Base-by-base conservation (phyloP, 352 stramenopile genomes). In the Pythium inflatum region DNA sequence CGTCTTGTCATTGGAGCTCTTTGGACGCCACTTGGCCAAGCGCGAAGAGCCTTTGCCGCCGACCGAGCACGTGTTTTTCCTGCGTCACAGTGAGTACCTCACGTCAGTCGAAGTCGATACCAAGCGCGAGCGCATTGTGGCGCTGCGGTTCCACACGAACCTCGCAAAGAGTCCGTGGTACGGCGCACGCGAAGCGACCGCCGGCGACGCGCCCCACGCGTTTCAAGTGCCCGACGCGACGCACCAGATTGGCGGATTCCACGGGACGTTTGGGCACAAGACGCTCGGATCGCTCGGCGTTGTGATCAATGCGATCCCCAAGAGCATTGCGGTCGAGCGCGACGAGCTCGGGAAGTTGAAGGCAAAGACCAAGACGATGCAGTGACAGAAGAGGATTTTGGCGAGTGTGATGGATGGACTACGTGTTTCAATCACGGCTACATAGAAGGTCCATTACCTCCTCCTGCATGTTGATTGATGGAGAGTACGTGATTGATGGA, bases 71-170 rank as follows among this genome's bases (percentile, higher is more conserved):
- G 33, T 75, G n/a, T 74, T 80, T 49, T 71, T 68, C 33, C 58
- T 80, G 13, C 64, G 66, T 33, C 55, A 70, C 16, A 50, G 58
- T 31, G 74, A 80, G 51, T 68, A 74, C 25, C 24, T 80, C 28
- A 68, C 62, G 43, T 48, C 59, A 22, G 62, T 80, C 5, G 74
- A 78, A 25, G 70, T 69, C 2, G 22, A 60, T 18, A 28, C n/a
- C 0, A 55, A 66, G 25, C n/a, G n/a, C n/a, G 41, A 62, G 24
- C 54, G 24, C 24, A 55, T 79, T 43, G 46, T 38, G 18, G 74
- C 62, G 25, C 5, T 80, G 38, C 69, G 74, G 7, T 73, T 80
- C 58, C 69, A 75, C 58, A 75, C 74, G 16, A 80, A 80, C 50
- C 46, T 73, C 24, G 57, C 64, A 27, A 77, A 72, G 43, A 73